phyloP scores from a whole-genome alignment of 1,139 yeast species.

The Debaryomyces robertsiae region DNA sequence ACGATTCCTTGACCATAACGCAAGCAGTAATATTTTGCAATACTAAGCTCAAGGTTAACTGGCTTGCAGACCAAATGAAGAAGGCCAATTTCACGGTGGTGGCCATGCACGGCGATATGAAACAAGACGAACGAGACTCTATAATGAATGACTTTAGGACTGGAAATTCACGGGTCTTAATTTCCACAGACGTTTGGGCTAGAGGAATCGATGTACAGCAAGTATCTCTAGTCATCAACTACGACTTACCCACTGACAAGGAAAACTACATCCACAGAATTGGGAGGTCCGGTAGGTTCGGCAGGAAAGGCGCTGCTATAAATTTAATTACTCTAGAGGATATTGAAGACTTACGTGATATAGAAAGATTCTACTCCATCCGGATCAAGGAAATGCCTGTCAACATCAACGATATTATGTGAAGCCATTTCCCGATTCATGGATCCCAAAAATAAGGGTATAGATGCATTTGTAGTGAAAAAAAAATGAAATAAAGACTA shows the following conservation, averaged over 20 bases:
- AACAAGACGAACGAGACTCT: constrained; percentile 85
- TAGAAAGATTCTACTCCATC: constrained; percentile 77
- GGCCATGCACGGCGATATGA: constrained; percentile 97
- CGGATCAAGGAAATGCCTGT: constrained; percentile 89
- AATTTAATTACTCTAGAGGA: constrained; percentile 82
- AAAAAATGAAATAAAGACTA: no score
- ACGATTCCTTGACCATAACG: constrained; percentile 91
- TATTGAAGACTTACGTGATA: constrained; percentile 56
- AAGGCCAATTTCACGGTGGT: constrained; percentile 86
- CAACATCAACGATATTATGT: constrained; percentile 56
- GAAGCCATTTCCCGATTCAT: no score
- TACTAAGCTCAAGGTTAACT: constrained; percentile 87
- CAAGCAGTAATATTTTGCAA: constrained; percentile 97
- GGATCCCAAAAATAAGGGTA: no score
- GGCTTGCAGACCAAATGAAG: constrained; percentile 79
- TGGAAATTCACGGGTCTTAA: constrained; percentile 79
- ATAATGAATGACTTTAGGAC: constrained; percentile 86
- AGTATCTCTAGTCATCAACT: constrained; percentile 91
- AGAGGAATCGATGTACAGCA: constrained; percentile 98
- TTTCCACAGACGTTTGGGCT: constrained; percentile 97
- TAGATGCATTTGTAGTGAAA: no score
- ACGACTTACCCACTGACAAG: constrained; percentile 81
- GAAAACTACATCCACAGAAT: constrained; percentile 94
- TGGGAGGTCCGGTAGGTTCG: constrained; percentile 94
- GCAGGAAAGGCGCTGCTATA: constrained; percentile 93